Evolutionary conservation across 352 stramenopile genomes (phyloP).

Genomic region (Globisporangium parvum): DNA sequence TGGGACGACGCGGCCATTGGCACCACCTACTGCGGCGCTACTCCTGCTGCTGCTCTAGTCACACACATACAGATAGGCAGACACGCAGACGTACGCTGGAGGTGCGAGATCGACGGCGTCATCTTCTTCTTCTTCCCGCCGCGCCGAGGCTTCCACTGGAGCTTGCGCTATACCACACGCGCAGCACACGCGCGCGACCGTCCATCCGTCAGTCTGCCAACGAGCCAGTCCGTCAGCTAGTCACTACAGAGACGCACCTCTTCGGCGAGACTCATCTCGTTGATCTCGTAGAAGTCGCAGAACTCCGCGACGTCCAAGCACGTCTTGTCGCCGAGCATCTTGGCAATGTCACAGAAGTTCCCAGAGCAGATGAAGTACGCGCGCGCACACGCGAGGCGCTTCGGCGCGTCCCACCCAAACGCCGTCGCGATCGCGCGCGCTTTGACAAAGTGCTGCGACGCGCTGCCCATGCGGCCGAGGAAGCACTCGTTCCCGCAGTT

Average conservation of each 20-base stretch:
- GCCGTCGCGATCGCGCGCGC: slow-evolving; percentile 36
- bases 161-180: slow-evolving; percentile 8
- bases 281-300: slow-evolving; percentile 63
- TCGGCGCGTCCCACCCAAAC: slow-evolving; percentile 43
- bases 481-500: slow-evolving; percentile 82
- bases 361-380: slow-evolving; percentile 60
- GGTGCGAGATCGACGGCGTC: slow-evolving; percentile 56
- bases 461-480: slow-evolving; percentile 38
- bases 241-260: slow-evolving; percentile 22
- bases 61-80: slow-evolving; percentile 8
- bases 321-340: slow-evolving; percentile 57
- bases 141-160: slow-evolving; percentile 19
- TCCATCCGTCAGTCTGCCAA: background rate
- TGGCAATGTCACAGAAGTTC: slow-evolving; percentile 77
- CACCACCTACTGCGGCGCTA: too few species aligned
- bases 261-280: slow-evolving; percentile 40
- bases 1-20: slow-evolving; percentile 26
- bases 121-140: slow-evolving; percentile 46
- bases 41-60: too few species aligned
- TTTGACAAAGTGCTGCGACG: slow-evolving; percentile 39
- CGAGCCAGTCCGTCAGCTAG: background rate
- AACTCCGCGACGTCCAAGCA: slow-evolving; percentile 71
- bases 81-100: slow-evolving; percentile 48
- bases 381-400: slow-evolving; percentile 44
- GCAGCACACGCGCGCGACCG: background rate